Evolutionary conservation across 257 asterid genomes (phyloP).

Genomic region (Penstemon newberryi): DNA sequence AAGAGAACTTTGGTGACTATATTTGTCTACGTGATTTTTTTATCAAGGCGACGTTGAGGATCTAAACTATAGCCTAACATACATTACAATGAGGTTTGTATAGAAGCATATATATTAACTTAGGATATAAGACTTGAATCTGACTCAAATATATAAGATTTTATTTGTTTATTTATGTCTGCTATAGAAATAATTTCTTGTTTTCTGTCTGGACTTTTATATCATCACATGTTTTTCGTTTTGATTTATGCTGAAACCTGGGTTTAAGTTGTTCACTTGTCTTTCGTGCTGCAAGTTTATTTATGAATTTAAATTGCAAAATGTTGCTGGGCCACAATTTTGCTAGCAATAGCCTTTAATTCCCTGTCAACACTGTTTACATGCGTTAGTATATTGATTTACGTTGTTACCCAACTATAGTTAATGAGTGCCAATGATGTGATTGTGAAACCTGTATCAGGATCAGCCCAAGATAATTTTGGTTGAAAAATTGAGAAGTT

Average conservation of each 20-base stretch:
- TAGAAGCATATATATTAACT: slow-evolving; percentile 15
- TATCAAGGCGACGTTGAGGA: neutral
- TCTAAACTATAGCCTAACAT: slow-evolving; percentile 1
- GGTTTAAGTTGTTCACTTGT: neutral
- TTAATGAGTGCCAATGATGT: slow-evolving; percentile 1
- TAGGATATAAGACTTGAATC: slow-evolving; percentile 4
- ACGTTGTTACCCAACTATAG: neutral
- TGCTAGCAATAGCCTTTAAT: neutral
- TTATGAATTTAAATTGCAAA: neutral
- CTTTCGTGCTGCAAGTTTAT: slow-evolving; percentile 1
- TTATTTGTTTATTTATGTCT: neutral
- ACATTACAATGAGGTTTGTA: slow-evolving; percentile 1
- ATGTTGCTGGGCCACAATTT: neutral
- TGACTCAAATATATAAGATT: neutral
- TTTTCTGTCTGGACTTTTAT: neutral
- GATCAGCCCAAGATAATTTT: slow-evolving; percentile 8
- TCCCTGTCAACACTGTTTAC: neutral
- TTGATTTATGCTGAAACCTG: neutral
- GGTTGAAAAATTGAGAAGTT: neutral
- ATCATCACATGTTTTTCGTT: neutral
- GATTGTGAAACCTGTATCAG: neutral
- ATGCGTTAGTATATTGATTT: slow-evolving; percentile 1
- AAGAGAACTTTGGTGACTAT: neutral
- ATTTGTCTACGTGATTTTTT: neutral
- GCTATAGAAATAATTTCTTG: neutral